These are phyloP conservation scores for Colletotrichum sp. DNA, from an alignment of 2,329 filamentous ascomycete species.

Conservation along the genomic window DNA sequence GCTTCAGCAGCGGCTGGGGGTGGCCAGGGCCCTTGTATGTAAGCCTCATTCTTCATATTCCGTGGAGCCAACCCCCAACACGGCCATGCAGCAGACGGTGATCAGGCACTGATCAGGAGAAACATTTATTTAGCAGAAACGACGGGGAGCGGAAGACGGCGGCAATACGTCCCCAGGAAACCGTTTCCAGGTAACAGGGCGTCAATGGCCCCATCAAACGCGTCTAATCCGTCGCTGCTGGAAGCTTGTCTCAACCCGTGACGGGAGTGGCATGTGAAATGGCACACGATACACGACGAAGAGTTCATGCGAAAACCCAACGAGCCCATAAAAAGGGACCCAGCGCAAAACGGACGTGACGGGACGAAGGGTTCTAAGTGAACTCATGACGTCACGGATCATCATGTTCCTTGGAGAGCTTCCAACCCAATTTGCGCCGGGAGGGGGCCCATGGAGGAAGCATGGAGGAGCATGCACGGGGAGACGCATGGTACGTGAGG, in stretches of 20 bases:
- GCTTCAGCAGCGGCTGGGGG: background rate
- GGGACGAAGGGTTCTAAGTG: slow-evolving; percentile 23
- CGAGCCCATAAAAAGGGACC: background rate
- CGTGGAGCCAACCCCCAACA: background rate
- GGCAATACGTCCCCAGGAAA: background rate
- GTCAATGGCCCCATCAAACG: background rate
- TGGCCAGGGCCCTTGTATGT: slow-evolving; percentile 5
- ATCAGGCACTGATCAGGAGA: slow-evolving; percentile 7
- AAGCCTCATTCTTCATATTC: slow-evolving; percentile 18
- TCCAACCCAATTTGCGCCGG: slow-evolving; percentile 9
- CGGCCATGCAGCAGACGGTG: background rate
- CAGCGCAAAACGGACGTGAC: slow-evolving; percentile 30
- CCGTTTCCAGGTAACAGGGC: background rate
- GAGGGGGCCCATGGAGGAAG: background rate
- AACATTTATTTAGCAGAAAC: background rate
- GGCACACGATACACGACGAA: background rate
- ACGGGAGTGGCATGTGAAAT: slow-evolving; percentile 12
- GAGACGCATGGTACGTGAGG: slow-evolving; percentile 3
- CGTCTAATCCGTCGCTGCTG: background rate
- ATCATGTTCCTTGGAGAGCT: slow-evolving; percentile 14
- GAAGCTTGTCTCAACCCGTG: background rate
- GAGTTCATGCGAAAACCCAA: background rate
- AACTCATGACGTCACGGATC: slow-evolving; percentile 9
- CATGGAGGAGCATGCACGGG: background rate
- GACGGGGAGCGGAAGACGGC: background rate